Conservation (phyloP, 2,329 filamentous ascomycete genomes). For the Colletotrichum noveboracense region DNA sequence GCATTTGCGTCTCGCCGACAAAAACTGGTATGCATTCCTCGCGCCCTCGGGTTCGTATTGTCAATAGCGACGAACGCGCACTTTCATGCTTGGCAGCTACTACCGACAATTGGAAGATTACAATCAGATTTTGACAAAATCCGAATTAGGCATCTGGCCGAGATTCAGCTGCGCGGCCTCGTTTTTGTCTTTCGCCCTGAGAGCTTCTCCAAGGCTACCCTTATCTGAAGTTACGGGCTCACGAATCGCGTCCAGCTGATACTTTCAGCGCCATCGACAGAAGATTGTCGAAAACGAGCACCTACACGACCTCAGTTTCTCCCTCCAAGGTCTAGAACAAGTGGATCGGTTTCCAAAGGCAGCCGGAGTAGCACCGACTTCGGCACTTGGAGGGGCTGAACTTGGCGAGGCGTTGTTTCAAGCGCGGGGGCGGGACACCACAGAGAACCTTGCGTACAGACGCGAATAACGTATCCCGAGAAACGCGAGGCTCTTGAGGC, state of each 20-base stretch:
- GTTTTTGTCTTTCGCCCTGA: background rate
- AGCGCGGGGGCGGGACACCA: background rate
- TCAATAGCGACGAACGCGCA: background rate
- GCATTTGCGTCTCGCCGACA: background rate
- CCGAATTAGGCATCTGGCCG: background rate
- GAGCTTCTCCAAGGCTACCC: background rate
- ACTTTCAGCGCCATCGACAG: background rate
- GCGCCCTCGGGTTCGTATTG: background rate
- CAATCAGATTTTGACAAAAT: background rate
- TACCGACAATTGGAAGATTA: background rate
- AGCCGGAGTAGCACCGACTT: background rate
- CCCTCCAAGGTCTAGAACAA: background rate
- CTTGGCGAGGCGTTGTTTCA: background rate
- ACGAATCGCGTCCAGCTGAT: background rate
- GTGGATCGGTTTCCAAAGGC: background rate
- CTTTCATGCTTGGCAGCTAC: background rate
- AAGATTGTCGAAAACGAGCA: background rate
- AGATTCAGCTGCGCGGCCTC: background rate
- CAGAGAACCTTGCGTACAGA: background rate
- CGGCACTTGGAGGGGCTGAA: background rate
- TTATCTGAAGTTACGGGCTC: background rate
- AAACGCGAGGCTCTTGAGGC: background rate
- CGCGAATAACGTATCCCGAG: background rate
- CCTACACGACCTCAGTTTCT: background rate
- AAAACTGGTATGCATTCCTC: background rate